A percentile compares a stretch with the other conserved stretches of the same genome.
Evolutionary conservation across 768 basidiomycete genomes (phyloP).

Genomic region (Tricholoma sp.): DNA sequence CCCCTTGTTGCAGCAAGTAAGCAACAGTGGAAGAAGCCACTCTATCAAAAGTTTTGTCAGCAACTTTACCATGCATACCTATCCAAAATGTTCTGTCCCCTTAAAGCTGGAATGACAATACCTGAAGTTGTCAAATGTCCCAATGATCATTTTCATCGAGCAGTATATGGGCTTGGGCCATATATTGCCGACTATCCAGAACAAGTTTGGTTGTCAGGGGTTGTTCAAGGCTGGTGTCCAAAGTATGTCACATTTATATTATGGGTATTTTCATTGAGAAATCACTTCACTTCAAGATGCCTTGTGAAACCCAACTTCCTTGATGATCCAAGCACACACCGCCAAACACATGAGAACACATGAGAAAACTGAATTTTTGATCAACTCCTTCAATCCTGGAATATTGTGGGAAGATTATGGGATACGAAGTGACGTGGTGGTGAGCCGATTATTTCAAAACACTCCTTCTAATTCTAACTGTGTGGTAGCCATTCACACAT

Average conservation of each 20-base stretch:
- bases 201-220: conserved; percentile 18
- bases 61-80: conserved; percentile 22
- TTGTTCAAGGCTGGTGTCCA: conserved; percentile 24
- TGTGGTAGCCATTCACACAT: conserved; percentile 23
- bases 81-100: conserved; percentile 9
- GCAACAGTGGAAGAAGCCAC: conserved; percentile 8
- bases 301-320: conserved; percentile 9
- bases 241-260: conserved; percentile 12
- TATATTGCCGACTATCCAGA: conserved; percentile 27
- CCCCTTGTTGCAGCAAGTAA: conserved; percentile 8
- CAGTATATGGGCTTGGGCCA: conserved; percentile 22
- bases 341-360: conserved; percentile 7
- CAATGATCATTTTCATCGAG: conserved; percentile 21
- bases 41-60: conserved; percentile 13
- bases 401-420: conserved; percentile 24
- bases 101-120: conserved; percentile 19
- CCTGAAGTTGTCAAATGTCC: conserved; percentile 19
- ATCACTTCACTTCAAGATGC: conserved; percentile 7
- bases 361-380: conserved; percentile 16
- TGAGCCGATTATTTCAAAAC: not conserved
- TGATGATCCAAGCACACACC: conserved; percentile 11
- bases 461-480: not conserved
- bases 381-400: conserved; percentile 12
- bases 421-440: conserved; percentile 18
- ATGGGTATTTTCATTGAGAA: not conserved